Evolutionary conservation across 2,329 filamentous ascomycete species (phyloP).

Genomic region (Domatiomyces globalis): DNA sequence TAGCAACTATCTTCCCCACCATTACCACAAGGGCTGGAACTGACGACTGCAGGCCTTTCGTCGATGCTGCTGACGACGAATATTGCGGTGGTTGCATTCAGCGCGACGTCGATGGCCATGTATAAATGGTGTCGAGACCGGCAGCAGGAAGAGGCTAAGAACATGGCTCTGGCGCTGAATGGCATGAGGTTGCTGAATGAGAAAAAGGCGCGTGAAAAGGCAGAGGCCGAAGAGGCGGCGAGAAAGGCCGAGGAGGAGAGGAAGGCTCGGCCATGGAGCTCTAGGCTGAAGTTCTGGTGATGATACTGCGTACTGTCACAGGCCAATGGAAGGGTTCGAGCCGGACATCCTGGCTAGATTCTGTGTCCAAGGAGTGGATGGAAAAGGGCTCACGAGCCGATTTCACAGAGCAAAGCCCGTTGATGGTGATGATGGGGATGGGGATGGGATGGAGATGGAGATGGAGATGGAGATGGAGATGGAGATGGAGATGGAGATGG

Average conservation of each 20-base stretch:
- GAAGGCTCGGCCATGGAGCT: constrained; percentile 31
- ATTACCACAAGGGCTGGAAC: not conserved
- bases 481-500: no score
- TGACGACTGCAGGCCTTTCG: constrained; percentile 8
- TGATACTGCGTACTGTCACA: no score
- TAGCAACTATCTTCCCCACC: constrained; percentile 28
- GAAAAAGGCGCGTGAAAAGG: constrained; percentile 42
- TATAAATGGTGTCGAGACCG: constrained; percentile 76
- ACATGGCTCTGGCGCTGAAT: constrained; percentile 76
- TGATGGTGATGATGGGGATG: no score
- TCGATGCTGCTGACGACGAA: constrained; percentile 39
- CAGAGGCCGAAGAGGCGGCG: constrained; percentile 24
- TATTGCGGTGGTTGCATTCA: constrained; percentile 71
- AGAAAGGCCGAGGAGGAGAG: constrained; percentile 26
- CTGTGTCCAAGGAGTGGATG: no score
- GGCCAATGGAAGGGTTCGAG: no score
- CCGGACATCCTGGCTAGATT: no score
- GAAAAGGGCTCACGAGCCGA: no score
- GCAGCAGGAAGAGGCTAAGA: constrained; percentile 58
- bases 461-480: no score
- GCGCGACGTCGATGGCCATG: constrained; percentile 52
- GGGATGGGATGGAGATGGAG: no score
- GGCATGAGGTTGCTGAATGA: constrained; percentile 60
- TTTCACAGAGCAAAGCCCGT: no score
- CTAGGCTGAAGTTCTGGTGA: constrained; percentile 30